These are phyloP conservation scores for Passiflora organensis DNA, from an alignment of 345 rosid species.

Conservation along the genomic window DNA sequence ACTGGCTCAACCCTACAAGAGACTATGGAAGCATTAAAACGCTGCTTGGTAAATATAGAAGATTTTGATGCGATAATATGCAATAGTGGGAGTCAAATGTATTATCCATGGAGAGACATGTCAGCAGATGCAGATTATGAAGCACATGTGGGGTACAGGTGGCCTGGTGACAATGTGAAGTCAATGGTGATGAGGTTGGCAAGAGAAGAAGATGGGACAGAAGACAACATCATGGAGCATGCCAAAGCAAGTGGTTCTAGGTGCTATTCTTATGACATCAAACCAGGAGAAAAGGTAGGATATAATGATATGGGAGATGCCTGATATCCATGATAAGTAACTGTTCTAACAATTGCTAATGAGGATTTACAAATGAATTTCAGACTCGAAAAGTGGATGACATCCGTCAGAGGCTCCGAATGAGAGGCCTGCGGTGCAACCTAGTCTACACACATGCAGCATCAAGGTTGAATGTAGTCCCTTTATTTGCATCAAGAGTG, in stretches of 20 bases:
- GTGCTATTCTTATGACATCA: conserved; percentile 58
- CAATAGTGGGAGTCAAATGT: conserved; percentile 77
- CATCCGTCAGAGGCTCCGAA: conserved; percentile 69
- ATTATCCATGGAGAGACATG: conserved; percentile 77
- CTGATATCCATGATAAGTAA: not conserved
- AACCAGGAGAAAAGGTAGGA: conserved; percentile 63
- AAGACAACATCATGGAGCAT: conserved; percentile 45
- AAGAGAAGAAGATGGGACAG: conserved; percentile 41
- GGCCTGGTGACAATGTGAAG: conserved; percentile 78
- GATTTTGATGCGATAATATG: conserved; percentile 85
- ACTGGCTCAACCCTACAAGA: conserved; percentile 62
- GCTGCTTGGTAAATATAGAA: conserved; percentile 48
- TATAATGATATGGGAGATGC: not conserved
- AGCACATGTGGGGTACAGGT: conserved; percentile 72
- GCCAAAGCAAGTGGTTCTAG: conserved; percentile 46
- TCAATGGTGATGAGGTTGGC: conserved; percentile 48
- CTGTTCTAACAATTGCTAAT: conserved; percentile 4
- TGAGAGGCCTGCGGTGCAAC: conserved; percentile 82
- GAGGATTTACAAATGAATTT: conserved; percentile 18
- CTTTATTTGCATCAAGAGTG: conserved; percentile 72
- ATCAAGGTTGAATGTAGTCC: conserved; percentile 65
- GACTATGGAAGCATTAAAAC: conserved; percentile 44
- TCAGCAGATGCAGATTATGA: conserved; percentile 63
- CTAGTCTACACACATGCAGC: conserved; percentile 54
- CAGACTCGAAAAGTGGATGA: conserved; percentile 64